Evolutionary conservation across 805 yeast species (phyloP), one percentile per base, ranked within the genome.

Genomic region (Hyphopichia homilentoma): DNA sequence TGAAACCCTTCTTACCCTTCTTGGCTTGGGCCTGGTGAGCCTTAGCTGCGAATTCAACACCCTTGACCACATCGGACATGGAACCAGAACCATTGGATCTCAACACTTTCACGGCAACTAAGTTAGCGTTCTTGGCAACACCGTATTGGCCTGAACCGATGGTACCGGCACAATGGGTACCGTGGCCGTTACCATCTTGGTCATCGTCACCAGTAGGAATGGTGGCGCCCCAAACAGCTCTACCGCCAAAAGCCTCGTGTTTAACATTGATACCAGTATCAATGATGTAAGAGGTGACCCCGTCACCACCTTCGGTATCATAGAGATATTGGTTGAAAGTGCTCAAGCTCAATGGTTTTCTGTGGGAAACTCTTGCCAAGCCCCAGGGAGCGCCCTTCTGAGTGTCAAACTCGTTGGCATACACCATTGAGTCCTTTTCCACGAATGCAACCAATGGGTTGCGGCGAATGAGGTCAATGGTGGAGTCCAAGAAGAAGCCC

Each of bases 351-450:
- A 82, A 69, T 12, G 80, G 70, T 36, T 79, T 75, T 61, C 89
- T 76, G 65, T 87, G 95, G 16, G 95, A 84, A 39, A 88, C 77
- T 70, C 96, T 77, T 16, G 95, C 84, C 42, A 88, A 73, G 49
- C 96, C 96, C 96, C 96, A 88, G 29, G 96, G 95, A 18, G 95
- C 89, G 41, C 88, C 88, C 43, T 75, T 73, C 65, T 87, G 93
- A 39, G 76, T 72, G 40, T 78, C 75, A 32, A 79, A 71, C 46
- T 77, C 81, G 32, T 64, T 66, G 18, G 87, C 77, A 40, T 68
- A 63, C 34, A 86, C 95, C 40, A 69, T 59, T 1, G 89, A 80
- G 54, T 86, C 95, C 49, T 68, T 61, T 66, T 86, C 96, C 39
- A 86, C 81, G 53, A 74, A 78, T 31, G 75, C 76, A 27, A 86